Percentiles rank a stretch among this genome's conserved stretches.
phyloP scores from a whole-genome alignment of 106 monocot genomes.

The Apostasia shenzhenica region DNA sequence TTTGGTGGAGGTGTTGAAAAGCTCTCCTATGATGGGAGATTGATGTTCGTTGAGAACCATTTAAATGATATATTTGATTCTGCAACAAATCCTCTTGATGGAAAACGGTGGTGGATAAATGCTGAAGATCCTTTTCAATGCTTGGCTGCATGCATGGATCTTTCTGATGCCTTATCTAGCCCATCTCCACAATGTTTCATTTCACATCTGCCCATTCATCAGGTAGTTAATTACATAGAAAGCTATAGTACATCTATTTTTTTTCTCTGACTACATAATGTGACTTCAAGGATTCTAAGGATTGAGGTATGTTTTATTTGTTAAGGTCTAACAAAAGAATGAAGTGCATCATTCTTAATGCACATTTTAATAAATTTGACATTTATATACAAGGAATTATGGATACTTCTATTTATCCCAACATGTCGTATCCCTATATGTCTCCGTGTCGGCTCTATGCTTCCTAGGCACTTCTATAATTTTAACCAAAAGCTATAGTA shows the following conservation, averaged over 20 bases:
- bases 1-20: slow-evolving; percentile 82
- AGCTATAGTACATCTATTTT: too few relatives aligned
- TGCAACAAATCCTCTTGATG: slow-evolving; percentile 70
- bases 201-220: slow-evolving; percentile 79
- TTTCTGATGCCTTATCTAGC: slow-evolving; percentile 62
- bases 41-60: slow-evolving; percentile 73
- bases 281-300: too few relatives aligned
- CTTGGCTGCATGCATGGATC: slow-evolving; percentile 78
- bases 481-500: too few relatives aligned
- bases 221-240: slow-evolving; percentile 21
- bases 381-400: too few relatives aligned
- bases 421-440: too few relatives aligned
- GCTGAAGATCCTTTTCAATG: slow-evolving; percentile 95
- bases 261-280: too few relatives aligned
- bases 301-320: neutral
- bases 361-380: neutral
- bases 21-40: slow-evolving; percentile 50
- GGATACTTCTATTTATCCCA: too few relatives aligned
- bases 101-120: slow-evolving; percentile 72
- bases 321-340: neutral
- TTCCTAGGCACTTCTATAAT: too few relatives aligned
- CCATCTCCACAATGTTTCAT: slow-evolving; percentile 38
- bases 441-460: too few relatives aligned
- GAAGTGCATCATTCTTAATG: neutral
- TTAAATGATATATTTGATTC: slow-evolving; percentile 80